Base-by-base conservation (phyloP, 1,284 basidiomycete genomes). In the Phellopilus nigrolimitatus region DNA sequence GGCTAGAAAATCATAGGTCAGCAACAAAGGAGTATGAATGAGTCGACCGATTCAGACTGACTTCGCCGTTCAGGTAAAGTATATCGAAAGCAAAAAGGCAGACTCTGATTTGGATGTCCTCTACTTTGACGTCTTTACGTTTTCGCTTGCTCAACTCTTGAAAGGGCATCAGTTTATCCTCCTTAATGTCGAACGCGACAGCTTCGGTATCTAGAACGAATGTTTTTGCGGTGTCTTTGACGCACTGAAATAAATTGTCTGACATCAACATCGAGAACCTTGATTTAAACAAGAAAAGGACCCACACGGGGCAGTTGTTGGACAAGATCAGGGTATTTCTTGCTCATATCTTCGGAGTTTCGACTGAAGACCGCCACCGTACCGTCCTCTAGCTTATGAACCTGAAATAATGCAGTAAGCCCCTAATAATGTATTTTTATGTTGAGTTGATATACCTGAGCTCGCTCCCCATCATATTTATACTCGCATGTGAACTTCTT, bases 311-410 rank as follows among this genome's bases (percentile, higher is more conserved):
- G 93, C 28, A 98, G 75, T 64, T 98, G 94, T 60, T 93, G 91
- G 13, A 98, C 82, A 12, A 99, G 74, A 71, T 99, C 97, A 0
- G 95, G 97, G 69, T 99, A 99, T 66, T 99, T 99, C 64, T 94
- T 94, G 66, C 90, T 95, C 97, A 99, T 99, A 64, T 99, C 93
- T 67, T 99, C 97, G 30, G 93, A 97, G 68, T 99, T 99, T 46
- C 97, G 76, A 67, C 91, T 95, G 69, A 98, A 99, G 33, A 99
- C 87, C 10, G 80, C 78, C 28, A 99, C 81, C 6, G 75, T 79
- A 1, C 91, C 93, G 62, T 91, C 79, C 41, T 83, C 80, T 39
- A 92, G 71, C 64, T 77, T 82, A 67, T 97, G 94, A 2, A 95
- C 87, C 79, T 90, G 62, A 15, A 41, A 25, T 39, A 31, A 13